phyloP scores from a whole-genome alignment of 352 stramenopile genomes.

The Pseudoperonospora humuli region DNA sequence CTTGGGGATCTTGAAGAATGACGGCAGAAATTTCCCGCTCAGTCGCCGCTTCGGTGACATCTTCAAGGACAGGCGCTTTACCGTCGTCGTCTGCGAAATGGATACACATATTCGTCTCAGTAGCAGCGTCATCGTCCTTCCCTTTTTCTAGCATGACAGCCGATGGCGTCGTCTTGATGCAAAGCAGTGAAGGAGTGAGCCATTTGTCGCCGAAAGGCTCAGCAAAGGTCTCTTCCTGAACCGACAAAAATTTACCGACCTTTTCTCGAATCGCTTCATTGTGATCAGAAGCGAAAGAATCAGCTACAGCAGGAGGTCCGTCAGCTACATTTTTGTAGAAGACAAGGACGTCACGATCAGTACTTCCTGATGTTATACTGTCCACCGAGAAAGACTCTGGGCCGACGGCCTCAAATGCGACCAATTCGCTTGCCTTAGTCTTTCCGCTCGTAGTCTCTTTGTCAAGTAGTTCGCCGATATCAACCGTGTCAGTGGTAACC shows the following conservation, averaged over 20 bases:
- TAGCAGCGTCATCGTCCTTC: too few species aligned
- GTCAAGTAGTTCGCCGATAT: too few species aligned
- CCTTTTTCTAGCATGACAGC: not conserved
- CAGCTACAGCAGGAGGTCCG: not conserved
- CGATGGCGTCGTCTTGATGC: not conserved
- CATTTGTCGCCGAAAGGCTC: not conserved
- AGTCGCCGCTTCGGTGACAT: not conserved
- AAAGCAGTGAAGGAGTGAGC: not conserved
- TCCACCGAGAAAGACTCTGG: too few species aligned
- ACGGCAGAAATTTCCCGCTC: constrained; percentile 15
- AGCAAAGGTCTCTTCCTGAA: not conserved
- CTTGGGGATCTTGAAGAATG: constrained; percentile 17
- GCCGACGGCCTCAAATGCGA: too few species aligned
- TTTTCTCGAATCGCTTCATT: not conserved
- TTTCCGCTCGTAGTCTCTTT: too few species aligned
- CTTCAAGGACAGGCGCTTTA: constrained; percentile 13
- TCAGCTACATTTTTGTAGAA: not conserved
- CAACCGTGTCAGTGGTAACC: too few species aligned
- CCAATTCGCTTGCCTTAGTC: too few species aligned
- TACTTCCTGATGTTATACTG: too few species aligned
- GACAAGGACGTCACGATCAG: too few species aligned
- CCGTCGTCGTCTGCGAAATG: not conserved
- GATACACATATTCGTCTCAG: not conserved
- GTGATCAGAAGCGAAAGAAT: not conserved
- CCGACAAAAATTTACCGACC: not conserved